These are phyloP conservation scores for Ceratocystis ficicola DNA, from an alignment of 2,329 filamentous ascomycete species.

Conservation along the genomic window DNA sequence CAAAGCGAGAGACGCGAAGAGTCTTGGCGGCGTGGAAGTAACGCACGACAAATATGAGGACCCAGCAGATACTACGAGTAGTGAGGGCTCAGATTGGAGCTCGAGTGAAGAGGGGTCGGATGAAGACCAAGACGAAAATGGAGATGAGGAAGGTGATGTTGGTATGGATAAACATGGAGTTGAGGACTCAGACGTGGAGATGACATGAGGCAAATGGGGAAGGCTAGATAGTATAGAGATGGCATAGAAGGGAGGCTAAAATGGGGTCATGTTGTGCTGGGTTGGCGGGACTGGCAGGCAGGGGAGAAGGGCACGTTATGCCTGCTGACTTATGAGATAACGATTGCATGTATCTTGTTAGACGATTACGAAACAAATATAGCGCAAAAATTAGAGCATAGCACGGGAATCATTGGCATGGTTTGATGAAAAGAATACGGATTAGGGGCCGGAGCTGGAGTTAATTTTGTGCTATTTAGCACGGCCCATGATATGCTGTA, in stretches of 20 bases:
- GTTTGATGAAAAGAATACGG: neutral
- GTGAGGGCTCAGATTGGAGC: slow-evolving; percentile 21
- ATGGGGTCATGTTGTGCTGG: neutral
- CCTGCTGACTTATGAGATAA: slow-evolving; percentile 1
- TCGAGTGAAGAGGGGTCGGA: slow-evolving; percentile 17
- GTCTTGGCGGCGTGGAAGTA: slow-evolving; percentile 14
- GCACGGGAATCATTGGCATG: neutral
- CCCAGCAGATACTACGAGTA: slow-evolving; percentile 19
- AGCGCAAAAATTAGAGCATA: neutral
- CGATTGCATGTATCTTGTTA: slow-evolving; percentile 5
- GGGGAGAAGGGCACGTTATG: neutral
- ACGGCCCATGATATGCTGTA: neutral
- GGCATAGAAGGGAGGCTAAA: neutral
- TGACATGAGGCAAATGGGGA: neutral
- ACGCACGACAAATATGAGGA: slow-evolving; percentile 9
- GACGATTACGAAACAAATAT: neutral
- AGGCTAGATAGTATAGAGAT: neutral
- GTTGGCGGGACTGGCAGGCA: neutral
- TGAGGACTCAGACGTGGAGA: slow-evolving; percentile 5
- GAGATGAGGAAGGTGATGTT: slow-evolving; percentile 9
- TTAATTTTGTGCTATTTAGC: no score
- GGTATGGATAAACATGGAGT: neutral
- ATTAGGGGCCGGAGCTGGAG: no score
- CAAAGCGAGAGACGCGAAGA: slow-evolving; percentile 6
- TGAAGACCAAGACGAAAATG: slow-evolving; percentile 11